phyloP scores from a whole-genome alignment of 2,329 filamentous ascomycete species.

The Pleochaeta shiraiana region DNA sequence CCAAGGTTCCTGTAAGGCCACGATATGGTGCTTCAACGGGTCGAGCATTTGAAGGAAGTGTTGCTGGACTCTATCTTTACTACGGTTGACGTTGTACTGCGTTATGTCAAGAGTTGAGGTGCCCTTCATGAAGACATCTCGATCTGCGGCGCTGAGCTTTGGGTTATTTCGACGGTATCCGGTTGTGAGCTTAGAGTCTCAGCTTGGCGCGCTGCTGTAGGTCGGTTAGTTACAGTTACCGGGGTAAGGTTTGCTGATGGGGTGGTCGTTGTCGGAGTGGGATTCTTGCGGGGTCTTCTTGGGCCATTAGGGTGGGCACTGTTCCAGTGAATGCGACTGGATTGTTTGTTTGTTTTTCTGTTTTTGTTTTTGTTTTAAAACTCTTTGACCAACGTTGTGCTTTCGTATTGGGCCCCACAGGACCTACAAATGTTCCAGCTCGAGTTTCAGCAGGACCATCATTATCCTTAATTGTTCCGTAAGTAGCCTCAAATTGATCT shows the following conservation, averaged over 20 bases:
- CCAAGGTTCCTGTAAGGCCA: constrained; percentile 3
- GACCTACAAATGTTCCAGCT: too few species aligned
- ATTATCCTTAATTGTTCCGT: not conserved
- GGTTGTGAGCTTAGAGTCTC: too few species aligned
- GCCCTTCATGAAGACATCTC: not conserved
- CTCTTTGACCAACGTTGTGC: not conserved
- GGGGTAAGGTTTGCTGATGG: too few species aligned
- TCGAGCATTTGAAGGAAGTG: not conserved
- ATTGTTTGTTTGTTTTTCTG: not conserved
- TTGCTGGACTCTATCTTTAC: constrained; percentile 1
- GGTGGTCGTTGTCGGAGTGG: not conserved
- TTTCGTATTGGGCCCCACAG: too few species aligned
- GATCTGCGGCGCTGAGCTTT: too few species aligned
- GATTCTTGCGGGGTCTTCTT: not conserved
- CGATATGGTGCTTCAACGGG: not conserved
- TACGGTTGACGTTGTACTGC: constrained; percentile 1
- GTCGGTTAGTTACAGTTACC: too few species aligned
- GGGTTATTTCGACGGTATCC: too few species aligned
- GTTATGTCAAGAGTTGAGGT: not conserved
- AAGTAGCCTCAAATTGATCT: not conserved
- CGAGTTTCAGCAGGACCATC: not conserved
- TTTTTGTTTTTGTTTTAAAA: not conserved
- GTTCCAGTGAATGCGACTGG: not conserved
- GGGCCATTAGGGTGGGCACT: not conserved
- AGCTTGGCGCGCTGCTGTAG: too few species aligned